phyloP scores from a whole-genome alignment of 2,329 filamentous ascomycete species.

The Ophiosphaerella korrae region DNA sequence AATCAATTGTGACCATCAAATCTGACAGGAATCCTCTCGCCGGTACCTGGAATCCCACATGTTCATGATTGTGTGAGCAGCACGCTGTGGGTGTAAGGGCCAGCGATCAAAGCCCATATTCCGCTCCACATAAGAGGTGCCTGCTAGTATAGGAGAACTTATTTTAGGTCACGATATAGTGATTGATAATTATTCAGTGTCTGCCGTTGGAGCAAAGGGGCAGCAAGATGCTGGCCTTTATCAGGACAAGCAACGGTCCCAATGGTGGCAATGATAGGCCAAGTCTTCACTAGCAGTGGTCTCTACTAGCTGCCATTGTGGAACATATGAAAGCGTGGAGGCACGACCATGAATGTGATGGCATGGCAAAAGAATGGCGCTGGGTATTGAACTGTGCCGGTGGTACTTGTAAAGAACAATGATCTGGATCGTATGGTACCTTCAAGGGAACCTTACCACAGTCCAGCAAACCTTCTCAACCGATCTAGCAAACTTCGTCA shows the following conservation, averaged over 20 bases:
- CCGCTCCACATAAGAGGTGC: background rate
- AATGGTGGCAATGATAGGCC: slow-evolving; percentile 20
- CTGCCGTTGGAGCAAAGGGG: slow-evolving; percentile 15
- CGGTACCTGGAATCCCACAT: slow-evolving; percentile 17
- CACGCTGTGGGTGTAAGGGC: too few relatives aligned
- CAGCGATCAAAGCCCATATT: too few relatives aligned
- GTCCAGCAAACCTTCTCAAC: slow-evolving; percentile 13
- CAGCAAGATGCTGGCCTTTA: slow-evolving; percentile 32
- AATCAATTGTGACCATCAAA: too few relatives aligned
- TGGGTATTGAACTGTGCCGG: slow-evolving; percentile 24
- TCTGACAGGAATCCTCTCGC: slow-evolving; percentile 14
- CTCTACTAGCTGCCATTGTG: slow-evolving; percentile 35
- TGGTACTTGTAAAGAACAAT: slow-evolving; percentile 30
- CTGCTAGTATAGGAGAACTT: background rate
- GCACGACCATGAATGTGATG: slow-evolving; percentile 41
- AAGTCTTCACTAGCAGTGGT: slow-evolving; percentile 20
- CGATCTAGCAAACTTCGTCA: slow-evolving; percentile 17
- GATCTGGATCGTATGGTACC: slow-evolving; percentile 31
- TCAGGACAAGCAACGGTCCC: slow-evolving; percentile 28
- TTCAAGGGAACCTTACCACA: slow-evolving; percentile 34
- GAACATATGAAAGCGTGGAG: slow-evolving; percentile 34
- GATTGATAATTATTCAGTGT: background rate
- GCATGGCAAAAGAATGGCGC: slow-evolving; percentile 44
- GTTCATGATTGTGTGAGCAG: background rate
- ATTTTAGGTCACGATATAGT: background rate